A percentile compares a stretch with the other conserved stretches of the same genome.
phyloP scores from a whole-genome alignment of 352 stramenopile genomes.

The Globisporangium paroecandrum region DNA sequence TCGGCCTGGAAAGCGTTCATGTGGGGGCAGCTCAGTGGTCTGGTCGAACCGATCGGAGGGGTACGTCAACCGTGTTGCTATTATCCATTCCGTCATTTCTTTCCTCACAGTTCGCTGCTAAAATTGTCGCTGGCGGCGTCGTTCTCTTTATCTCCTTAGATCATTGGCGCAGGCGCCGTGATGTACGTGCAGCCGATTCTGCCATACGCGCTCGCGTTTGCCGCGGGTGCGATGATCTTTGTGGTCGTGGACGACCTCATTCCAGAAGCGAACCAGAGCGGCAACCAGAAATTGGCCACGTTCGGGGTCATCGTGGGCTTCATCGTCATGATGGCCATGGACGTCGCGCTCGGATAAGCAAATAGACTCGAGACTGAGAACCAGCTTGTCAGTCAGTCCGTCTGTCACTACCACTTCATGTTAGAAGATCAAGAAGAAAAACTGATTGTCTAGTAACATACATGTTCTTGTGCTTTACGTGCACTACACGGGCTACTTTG shows the following conservation, averaged over 20 bases:
- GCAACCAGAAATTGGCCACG: conserved; percentile 86
- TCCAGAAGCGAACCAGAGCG: conserved; percentile 83
- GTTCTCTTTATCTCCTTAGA: conserved; percentile 27
- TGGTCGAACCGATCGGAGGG: conserved; percentile 86
- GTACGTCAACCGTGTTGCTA: conserved; percentile 41
- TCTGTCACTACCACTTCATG: neutral
- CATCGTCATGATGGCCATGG: conserved; percentile 92
- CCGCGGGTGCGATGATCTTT: conserved; percentile 90
- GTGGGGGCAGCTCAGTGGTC: conserved; percentile 86
- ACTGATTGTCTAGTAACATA: neutral
- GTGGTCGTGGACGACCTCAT: conserved; percentile 91
- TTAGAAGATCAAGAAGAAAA: neutral
- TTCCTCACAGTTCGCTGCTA: neutral
- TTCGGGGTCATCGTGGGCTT: conserved; percentile 87
- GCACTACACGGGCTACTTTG: neutral
- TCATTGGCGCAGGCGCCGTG: conserved; percentile 80
- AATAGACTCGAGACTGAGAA: neutral
- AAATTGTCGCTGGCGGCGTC: conserved; percentile 7
- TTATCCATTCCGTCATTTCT: neutral
- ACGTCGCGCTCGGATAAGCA: conserved; percentile 70
- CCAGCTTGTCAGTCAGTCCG: neutral
- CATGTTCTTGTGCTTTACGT: neutral
- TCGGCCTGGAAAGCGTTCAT: conserved; percentile 82
- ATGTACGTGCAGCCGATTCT: conserved; percentile 86
- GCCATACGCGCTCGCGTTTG: conserved; percentile 89